These are phyloP conservation scores for Lactarius trivialis DNA, from an alignment of 768 basidiomycete genomes.

Conservation along the genomic window DNA sequence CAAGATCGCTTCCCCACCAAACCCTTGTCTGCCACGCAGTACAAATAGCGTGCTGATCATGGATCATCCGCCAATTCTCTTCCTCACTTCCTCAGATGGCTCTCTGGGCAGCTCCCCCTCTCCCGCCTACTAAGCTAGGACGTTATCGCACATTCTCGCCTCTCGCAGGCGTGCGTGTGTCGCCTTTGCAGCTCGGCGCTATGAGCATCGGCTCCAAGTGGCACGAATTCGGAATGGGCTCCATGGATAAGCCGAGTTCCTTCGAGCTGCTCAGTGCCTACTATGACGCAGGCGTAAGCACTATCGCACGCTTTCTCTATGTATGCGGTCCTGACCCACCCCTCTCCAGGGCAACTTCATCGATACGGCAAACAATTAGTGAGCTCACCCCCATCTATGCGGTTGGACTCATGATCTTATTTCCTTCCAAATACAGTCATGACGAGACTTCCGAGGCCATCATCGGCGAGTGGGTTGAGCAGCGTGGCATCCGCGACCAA, in stretches of 20 bases:
- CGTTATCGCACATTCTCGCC: slow-evolving; percentile 37
- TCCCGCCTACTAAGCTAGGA: slow-evolving; percentile 24
- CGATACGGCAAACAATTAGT: slow-evolving; percentile 44
- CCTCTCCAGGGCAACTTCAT: slow-evolving; percentile 46
- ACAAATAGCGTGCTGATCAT: background rate
- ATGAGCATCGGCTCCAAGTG: slow-evolving; percentile 46
- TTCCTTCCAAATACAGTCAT: slow-evolving; percentile 32
- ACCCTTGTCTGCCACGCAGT: background rate
- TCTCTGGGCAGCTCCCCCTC: background rate
- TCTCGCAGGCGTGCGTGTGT: slow-evolving; percentile 41
- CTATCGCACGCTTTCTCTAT: background rate
- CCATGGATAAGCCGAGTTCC: slow-evolving; percentile 37
- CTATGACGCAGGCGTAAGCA: slow-evolving; percentile 42
- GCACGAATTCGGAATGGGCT: slow-evolving; percentile 33
- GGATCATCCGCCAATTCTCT: background rate
- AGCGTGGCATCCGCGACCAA: slow-evolving; percentile 39
- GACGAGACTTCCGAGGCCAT: slow-evolving; percentile 48
- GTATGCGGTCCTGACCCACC: slow-evolving; percentile 35
- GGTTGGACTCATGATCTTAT: background rate
- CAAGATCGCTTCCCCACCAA: background rate
- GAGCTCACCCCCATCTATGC: slow-evolving; percentile 8
- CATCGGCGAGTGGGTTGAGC: slow-evolving; percentile 47
- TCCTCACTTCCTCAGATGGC: background rate
- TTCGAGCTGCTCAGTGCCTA: slow-evolving; percentile 43
- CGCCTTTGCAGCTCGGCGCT: slow-evolving; percentile 42